Evolutionary conservation across 2,329 filamentous ascomycete genomes (phyloP).

Genomic region (Beauveria caledonica): DNA sequence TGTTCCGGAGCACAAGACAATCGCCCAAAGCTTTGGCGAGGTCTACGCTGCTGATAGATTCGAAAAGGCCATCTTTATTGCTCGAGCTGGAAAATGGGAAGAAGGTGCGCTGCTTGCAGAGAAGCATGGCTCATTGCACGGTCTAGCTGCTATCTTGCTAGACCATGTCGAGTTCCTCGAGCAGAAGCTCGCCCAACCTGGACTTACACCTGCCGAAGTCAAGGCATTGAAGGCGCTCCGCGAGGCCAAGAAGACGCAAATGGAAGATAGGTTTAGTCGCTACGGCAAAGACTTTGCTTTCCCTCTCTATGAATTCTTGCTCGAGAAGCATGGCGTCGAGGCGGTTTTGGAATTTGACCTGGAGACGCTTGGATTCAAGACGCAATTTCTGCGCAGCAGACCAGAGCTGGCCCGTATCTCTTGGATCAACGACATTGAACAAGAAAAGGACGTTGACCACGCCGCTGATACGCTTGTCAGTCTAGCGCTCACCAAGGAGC

Average conservation of each 20-base stretch:
- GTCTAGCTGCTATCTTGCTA: conserved; percentile 48
- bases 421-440: conserved; percentile 89
- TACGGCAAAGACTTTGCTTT: conserved; percentile 62
- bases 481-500: conserved; percentile 63
- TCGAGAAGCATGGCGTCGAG: conserved; percentile 57
- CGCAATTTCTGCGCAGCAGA: conserved; percentile 66
- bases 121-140: conserved; percentile 46
- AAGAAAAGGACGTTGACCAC: conserved; percentile 64
- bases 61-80: conserved; percentile 44
- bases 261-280: conserved; percentile 50
- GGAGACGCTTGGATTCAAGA: conserved; percentile 63
- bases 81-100: conserved; percentile 48
- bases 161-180: conserved; percentile 40
- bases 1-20: conserved; percentile 34
- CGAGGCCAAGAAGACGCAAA: conserved; percentile 34
- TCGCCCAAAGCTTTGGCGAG: conserved; percentile 37
- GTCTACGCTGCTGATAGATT: conserved; percentile 43
- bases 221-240: conserved; percentile 27
- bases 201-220: conserved; percentile 21
- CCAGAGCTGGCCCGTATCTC: conserved; percentile 67
- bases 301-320: conserved; percentile 72
- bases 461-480: conserved; percentile 64
- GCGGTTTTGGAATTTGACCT: conserved; percentile 63
- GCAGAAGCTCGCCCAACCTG: conserved; percentile 19
- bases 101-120: conserved; percentile 50